These are phyloP conservation scores for Mycena kentingensis DNA, from an alignment of 768 basidiomycete genomes.

Conservation along the genomic window DNA sequence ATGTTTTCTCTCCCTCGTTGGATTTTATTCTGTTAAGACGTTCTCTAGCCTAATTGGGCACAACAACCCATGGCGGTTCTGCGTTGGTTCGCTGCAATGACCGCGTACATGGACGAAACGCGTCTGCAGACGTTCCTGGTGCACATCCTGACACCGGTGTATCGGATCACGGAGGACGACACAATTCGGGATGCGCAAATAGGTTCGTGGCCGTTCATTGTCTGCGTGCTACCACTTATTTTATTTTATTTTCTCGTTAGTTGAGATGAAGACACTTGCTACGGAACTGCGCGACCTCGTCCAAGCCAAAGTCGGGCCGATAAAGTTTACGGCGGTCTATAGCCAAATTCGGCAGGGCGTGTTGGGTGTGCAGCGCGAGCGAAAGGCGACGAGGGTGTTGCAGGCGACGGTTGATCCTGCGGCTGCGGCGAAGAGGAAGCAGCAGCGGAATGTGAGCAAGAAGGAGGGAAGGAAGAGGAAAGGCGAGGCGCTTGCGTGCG, in stretches of 20 bases:
- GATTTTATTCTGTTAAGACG: conserved; percentile 10
- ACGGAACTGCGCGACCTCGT: conserved; percentile 86
- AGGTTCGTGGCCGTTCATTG: conserved; percentile 49
- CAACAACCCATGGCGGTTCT: conserved; percentile 78
- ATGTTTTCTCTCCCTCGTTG: conserved; percentile 24
- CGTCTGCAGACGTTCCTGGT: conserved; percentile 70
- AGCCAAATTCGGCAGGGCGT: conserved; percentile 77
- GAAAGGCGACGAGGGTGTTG: conserved; percentile 62
- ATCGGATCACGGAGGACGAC: conserved; percentile 87
- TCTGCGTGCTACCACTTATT: neutral
- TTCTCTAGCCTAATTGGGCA: conserved; percentile 72
- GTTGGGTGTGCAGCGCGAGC: conserved; percentile 65
- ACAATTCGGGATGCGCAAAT: conserved; percentile 76
- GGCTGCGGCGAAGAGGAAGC: conserved; percentile 72
- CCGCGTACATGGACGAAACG: conserved; percentile 61
- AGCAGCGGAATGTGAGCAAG: conserved; percentile 71
- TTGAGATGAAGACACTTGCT: conserved; percentile 79
- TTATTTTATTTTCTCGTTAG: conserved; percentile 39
- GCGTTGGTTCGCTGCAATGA: conserved; percentile 94
- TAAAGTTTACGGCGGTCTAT: conserved; percentile 78
- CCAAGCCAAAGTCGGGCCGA: conserved; percentile 85
- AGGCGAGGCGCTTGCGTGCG: conserved; percentile 59
- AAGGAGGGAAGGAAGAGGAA: conserved; percentile 88
- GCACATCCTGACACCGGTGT: conserved; percentile 84
- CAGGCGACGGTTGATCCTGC: conserved; percentile 74